Evolutionary conservation across 257 asterid species (phyloP).

Genomic region (Gynochthodes officinalis): DNA sequence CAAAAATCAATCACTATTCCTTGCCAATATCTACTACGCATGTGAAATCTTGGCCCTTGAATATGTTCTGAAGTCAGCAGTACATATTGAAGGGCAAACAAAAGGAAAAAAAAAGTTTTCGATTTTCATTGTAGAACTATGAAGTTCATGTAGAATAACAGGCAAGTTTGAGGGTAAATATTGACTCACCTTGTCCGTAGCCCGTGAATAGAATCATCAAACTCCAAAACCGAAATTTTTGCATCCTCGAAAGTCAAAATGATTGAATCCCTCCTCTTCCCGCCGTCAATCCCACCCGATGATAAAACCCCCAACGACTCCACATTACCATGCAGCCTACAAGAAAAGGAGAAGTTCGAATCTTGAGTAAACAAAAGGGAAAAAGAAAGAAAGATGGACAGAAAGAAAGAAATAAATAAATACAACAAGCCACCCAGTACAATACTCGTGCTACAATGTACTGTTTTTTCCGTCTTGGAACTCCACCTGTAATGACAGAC

Average conservation of each 20-base stretch:
- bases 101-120: neutral
- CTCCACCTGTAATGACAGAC: constrained; percentile 78
- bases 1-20: constrained; percentile 16
- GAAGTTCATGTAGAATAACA: neutral
- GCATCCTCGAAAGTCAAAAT: constrained; percentile 85
- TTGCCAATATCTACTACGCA: neutral
- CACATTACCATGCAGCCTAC: constrained; percentile 93
- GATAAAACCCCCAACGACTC: constrained; percentile 77
- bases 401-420: neutral
- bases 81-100: too few species aligned
- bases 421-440: neutral
- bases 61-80: too few species aligned
- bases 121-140: neutral
- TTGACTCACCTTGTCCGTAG: constrained; percentile 72
- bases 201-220: constrained; percentile 84
- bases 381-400: too few species aligned
- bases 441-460: neutral
- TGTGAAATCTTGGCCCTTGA: neutral
- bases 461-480: neutral
- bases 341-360: neutral
- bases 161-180: neutral
- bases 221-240: constrained; percentile 81
- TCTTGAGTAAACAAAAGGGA: too few species aligned
- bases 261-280: constrained; percentile 81
- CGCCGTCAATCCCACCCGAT: constrained; percentile 67